Base-by-base conservation (phyloP, 2,329 filamentous ascomycete genomes). In the Scopulariopsis brevicaulis region DNA sequence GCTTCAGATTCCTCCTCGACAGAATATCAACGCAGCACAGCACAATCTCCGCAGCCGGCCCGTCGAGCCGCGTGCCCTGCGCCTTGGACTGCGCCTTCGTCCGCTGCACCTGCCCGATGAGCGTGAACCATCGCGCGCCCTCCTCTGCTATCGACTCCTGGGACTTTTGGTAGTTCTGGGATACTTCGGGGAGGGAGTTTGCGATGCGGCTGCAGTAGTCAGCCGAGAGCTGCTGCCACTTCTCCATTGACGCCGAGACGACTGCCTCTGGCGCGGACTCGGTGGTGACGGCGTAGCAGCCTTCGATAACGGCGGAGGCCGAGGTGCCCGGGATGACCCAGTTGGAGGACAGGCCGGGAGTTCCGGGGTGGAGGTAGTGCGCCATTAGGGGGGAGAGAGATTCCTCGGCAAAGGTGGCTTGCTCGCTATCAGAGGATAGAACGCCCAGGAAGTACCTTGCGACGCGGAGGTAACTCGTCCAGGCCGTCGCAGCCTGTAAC, bases 131-230 rank as follows among this genome's bases (percentile, higher is more conserved):
- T 0, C 88, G 84, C 53, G 77, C 75, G 0, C 85, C 85, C 64
- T 87, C 81, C 7, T 84, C 77, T 11, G 82, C 81, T 28, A 96
- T 77, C 48, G 76, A 75, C 55, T 82, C 78, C 67, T 96, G 90
- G 0, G 90, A 95, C 50, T 78, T 77, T 28, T 81, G 78, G 63
- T 89, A 89, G 20, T 90, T 87, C 61, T 86, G 86, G 0, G 90
- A 91, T 58, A 93, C 84, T 66, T 93, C 90, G 1, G 92, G 90
- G 5, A 89, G 78, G 0, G 90, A 95, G 6, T 82, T 81, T 57
- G 84, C 85, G 59, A 96, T 84, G 43, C 81, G 78, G 35, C 83
- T 75, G 28, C 85, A 75, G n/a, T 96, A 72, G 0, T 77, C 69
- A 1, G 80, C 73, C 0, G 82, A 80, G 4, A 61, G 55, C 50